Evolutionary conservation across 78 protist species (phyloP).

Genomic region (Speleostelium caveatum): DNA sequence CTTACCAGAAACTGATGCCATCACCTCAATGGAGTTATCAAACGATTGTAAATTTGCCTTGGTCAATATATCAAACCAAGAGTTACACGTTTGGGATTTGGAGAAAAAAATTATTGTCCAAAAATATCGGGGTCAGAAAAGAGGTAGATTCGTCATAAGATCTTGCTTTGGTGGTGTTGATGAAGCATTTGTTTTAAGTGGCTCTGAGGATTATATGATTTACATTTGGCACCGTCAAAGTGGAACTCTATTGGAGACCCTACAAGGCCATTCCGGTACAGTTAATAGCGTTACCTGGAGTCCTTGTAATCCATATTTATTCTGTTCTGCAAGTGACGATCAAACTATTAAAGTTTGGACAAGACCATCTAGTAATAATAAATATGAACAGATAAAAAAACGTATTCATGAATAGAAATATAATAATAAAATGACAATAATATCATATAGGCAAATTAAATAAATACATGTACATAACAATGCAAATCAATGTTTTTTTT

Average conservation of each 20-base stretch:
- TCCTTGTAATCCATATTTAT: slow-evolving; percentile 34
- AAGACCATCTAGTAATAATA: neutral
- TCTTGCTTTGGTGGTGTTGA: slow-evolving; percentile 88
- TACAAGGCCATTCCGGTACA: slow-evolving; percentile 85
- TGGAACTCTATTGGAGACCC: slow-evolving; percentile 66
- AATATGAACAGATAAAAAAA: neutral
- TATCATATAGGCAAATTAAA: too few species aligned
- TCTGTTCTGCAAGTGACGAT: slow-evolving; percentile 82
- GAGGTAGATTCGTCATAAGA: slow-evolving; percentile 84
- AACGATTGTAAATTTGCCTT: slow-evolving; percentile 31
- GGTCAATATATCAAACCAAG: slow-evolving; percentile 57
- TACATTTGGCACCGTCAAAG: slow-evolving; percentile 84
- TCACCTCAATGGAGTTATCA: slow-evolving; percentile 76
- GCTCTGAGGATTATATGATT: slow-evolving; percentile 85
- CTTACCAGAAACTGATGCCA: slow-evolving; percentile 68
- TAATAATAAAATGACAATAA: slow-evolving; percentile 2
- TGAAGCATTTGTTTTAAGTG: slow-evolving; percentile 76
- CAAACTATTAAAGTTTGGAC: slow-evolving; percentile 78
- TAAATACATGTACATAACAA: neutral
- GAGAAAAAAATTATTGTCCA: slow-evolving; percentile 33
- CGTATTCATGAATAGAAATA: neutral
- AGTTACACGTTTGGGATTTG: slow-evolving; percentile 86
- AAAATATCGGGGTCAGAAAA: slow-evolving; percentile 80
- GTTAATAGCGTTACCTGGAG: slow-evolving; percentile 85
- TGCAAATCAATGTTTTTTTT: neutral